These are phyloP conservation scores for Penicillium sp. DNA, from an alignment of 2,329 filamentous ascomycete genomes.

Conservation along the genomic window DNA sequence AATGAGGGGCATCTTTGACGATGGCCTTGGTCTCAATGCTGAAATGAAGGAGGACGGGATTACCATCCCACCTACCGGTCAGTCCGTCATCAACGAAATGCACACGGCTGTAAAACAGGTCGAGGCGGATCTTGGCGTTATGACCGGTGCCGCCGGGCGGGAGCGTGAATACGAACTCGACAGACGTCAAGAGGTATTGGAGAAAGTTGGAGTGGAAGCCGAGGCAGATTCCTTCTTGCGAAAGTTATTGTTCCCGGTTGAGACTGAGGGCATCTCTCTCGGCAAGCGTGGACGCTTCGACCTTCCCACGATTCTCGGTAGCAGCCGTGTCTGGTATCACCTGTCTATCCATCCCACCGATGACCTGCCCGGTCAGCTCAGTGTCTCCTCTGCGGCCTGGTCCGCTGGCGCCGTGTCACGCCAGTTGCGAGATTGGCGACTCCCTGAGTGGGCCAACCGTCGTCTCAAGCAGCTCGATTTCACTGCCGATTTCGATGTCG, in stretches of 20 bases:
- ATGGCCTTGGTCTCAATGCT: constrained; percentile 83
- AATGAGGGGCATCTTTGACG: constrained; percentile 87
- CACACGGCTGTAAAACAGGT: constrained; percentile 71
- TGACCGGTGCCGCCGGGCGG: constrained; percentile 60
- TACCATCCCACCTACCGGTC: constrained; percentile 66
- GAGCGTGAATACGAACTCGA: constrained; percentile 76
- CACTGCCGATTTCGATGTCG: constrained; percentile 90
- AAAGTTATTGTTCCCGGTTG: constrained; percentile 72
- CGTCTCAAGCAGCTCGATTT: constrained; percentile 89
- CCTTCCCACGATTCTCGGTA: constrained; percentile 66
- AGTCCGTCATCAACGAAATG: constrained; percentile 83
- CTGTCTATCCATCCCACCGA: constrained; percentile 88
- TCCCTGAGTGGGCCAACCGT: constrained; percentile 95
- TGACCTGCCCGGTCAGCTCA: constrained; percentile 68
- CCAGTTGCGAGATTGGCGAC: constrained; percentile 85
- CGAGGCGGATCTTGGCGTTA: constrained; percentile 73
- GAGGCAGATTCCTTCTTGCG: constrained; percentile 79
- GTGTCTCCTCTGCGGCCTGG: constrained; percentile 75
- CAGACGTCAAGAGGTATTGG: constrained; percentile 73
- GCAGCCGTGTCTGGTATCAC: constrained; percentile 93
- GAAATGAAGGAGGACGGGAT: constrained; percentile 98
- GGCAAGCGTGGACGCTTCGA: constrained; percentile 76
- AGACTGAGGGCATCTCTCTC: constrained; percentile 72
- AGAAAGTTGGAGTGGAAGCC: constrained; percentile 77
- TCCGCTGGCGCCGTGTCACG: constrained; percentile 88